Evolutionary conservation across 1,284 basidiomycete species (phyloP).

Genomic region (Ceratobasidium theobromae): DNA sequence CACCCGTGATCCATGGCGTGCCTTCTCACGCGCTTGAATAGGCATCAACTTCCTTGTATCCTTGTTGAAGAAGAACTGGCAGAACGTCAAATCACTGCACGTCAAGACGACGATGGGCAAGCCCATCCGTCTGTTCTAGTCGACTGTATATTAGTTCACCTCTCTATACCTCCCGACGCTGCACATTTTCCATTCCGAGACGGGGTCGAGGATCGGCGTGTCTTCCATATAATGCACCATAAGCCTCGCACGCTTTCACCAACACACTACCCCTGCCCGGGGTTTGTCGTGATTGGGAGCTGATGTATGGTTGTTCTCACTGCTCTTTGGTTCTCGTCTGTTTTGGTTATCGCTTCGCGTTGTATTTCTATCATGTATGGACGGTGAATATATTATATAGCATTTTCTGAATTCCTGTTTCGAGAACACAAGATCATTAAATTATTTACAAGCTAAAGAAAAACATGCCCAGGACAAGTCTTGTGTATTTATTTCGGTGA

Average conservation of each 20-base stretch:
- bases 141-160: constrained; percentile 30
- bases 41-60: constrained; percentile 99
- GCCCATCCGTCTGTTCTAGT: constrained; percentile 88
- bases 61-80: constrained; percentile 99
- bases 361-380: neutral
- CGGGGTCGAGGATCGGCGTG: constrained; percentile 26
- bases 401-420: neutral
- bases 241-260: constrained; percentile 92
- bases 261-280: constrained; percentile 63
- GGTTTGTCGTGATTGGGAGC: constrained; percentile 82
- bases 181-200: constrained; percentile 2
- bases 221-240: constrained; percentile 68
- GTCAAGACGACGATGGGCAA: constrained; percentile 99
- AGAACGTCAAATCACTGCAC: constrained; percentile 98
- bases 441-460: neutral
- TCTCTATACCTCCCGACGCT: constrained; percentile 27
- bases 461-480: neutral
- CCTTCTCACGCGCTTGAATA: constrained; percentile 40
- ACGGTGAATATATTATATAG: constrained; percentile 19
- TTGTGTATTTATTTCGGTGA: too few species aligned
- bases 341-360: neutral
- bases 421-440: neutral
- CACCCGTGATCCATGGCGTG: neutral
- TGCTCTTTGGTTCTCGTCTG: constrained; percentile 1
- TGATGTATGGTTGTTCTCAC: constrained; percentile 49